Conservation (phyloP, 345 rosid genomes). For the Noccaea bulbosa region DNA sequence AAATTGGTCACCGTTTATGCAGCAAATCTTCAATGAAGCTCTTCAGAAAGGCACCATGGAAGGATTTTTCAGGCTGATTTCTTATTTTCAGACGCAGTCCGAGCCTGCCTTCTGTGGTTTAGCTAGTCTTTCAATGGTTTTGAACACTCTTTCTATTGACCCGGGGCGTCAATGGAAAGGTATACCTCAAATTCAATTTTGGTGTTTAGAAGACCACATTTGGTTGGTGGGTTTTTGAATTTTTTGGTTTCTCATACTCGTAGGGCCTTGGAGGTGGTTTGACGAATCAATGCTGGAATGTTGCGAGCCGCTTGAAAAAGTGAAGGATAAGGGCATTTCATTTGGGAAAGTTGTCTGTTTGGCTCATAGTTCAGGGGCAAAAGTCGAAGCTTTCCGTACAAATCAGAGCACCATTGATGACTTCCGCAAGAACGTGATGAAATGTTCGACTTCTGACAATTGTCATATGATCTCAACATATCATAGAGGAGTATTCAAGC, state of each 20-base stretch:
- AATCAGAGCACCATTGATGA: slow-evolving; percentile 77
- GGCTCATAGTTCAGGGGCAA: slow-evolving; percentile 92
- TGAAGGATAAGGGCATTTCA: slow-evolving; percentile 80
- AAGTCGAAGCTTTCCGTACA: slow-evolving; percentile 82
- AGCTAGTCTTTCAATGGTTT: slow-evolving; percentile 86
- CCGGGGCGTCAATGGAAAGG: slow-evolving; percentile 91
- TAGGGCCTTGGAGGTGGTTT: slow-evolving; percentile 99
- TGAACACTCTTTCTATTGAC: slow-evolving; percentile 90
- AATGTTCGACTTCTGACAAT: slow-evolving; percentile 71
- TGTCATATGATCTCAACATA: slow-evolving; percentile 85
- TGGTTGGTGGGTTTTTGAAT: slow-evolving; percentile 2
- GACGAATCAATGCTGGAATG: slow-evolving; percentile 96
- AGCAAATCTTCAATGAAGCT: slow-evolving; percentile 83
- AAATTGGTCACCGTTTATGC: slow-evolving; percentile 24
- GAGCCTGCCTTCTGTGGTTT: slow-evolving; percentile 93
- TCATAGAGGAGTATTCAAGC: slow-evolving; percentile 69
- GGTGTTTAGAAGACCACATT: slow-evolving; percentile 15
- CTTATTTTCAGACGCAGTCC: slow-evolving; percentile 88
- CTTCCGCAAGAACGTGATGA: slow-evolving; percentile 64
- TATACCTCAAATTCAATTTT: neutral
- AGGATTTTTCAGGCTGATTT: slow-evolving; percentile 79
- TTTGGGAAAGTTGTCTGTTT: slow-evolving; percentile 91
- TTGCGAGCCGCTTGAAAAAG: slow-evolving; percentile 86
- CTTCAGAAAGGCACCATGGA: slow-evolving; percentile 92
- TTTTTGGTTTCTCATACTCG: slow-evolving; percentile 39